Evolutionary conservation across 2,329 filamentous ascomycete species (phyloP), one percentile per base, ranked within the genome.

Genomic region (Amesomyces nigricolor): DNA sequence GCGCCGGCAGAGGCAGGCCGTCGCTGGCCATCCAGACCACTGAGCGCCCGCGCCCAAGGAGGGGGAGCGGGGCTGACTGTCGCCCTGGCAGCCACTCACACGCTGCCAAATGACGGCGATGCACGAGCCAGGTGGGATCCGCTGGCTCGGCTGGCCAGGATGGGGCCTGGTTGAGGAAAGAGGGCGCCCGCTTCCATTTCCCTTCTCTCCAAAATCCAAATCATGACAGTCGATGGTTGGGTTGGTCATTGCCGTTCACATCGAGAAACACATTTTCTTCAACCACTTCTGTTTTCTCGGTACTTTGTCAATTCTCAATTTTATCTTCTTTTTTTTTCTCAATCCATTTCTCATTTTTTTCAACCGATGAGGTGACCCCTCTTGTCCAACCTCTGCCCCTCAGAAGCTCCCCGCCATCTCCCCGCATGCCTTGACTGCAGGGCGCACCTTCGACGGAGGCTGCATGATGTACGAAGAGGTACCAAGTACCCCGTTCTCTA

Each of bases 41-140:
- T 26, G 4, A 26, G 22, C 22, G 22, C 22, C 22, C 22, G 22
- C 22, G 22, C 2, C 22, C 22, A 29, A 54, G 32, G 37, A 46
- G 56, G 60, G 54, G 51, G 47, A 62, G 58, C 57, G 58, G 62
- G 61, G 61, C 59, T 60, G 59, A 53, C 46, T 19, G 19, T 55
- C 46, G 30, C 54, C 59, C 55, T 59, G 19, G 50, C 26, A 48
- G 19, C 62, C 61, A 62, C 14, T 61, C 56, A 60, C 35, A 51
- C 42, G 52, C 51, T 56, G 58, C 58, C 47, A 60, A 53, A 51
- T 17, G 50, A 51, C n/a, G 40, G 29, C 5, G 38, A 37, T 13
- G 60, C 59, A 60, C 61, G 53, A 54, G 49, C 58, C 59, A 60
- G 22, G 51, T 50, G 35, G 51, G 46, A 53, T 53, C 39, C 44